These are phyloP conservation scores for Kodamaea hsintzibuensis DNA, from an alignment of 805 yeast species.

Conservation along the genomic window DNA sequence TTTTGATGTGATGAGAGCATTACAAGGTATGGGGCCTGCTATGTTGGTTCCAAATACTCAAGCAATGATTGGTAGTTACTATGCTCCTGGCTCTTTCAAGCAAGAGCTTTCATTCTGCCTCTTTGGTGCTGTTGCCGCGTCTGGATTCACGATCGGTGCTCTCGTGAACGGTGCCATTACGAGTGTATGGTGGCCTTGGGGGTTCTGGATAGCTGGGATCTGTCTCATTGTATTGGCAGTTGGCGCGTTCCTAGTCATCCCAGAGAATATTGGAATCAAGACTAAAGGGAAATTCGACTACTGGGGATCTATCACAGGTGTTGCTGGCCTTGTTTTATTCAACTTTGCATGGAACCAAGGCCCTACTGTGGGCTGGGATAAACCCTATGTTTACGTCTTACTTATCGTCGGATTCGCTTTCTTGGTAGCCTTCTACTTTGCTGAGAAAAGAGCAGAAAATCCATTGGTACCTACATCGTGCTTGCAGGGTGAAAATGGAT, in stretches of 20 bases:
- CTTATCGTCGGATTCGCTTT: constrained; percentile 17
- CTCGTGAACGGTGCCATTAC: constrained; percentile 27
- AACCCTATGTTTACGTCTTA: constrained; percentile 18
- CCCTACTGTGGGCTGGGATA: constrained; percentile 21
- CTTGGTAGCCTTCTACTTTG: constrained; percentile 13
- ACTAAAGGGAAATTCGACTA: constrained; percentile 24
- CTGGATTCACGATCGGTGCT: constrained; percentile 32
- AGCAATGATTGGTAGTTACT: constrained; percentile 33
- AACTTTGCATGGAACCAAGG: constrained; percentile 24
- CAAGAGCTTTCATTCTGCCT: constrained; percentile 26
- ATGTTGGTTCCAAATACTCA: constrained; percentile 35
- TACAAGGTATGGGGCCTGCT: constrained; percentile 39
- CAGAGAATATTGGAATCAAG: constrained; percentile 24
- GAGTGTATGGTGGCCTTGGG: constrained; percentile 39
- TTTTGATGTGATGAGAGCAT: constrained; percentile 31
- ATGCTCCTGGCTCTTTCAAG: constrained; percentile 22
- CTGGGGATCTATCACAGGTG: constrained; percentile 21
- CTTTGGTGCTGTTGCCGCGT: constrained; percentile 38
- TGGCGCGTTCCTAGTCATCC: constrained; percentile 26
- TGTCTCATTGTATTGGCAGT: constrained; percentile 17
- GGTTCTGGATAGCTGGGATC: constrained; percentile 30
- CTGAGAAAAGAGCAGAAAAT: constrained; percentile 11
- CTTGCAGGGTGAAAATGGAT: constrained; percentile 18
- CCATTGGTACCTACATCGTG: constrained; percentile 17
- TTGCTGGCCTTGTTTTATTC: constrained; percentile 17